Evolutionary conservation across 345 rosid genomes (phyloP).

Genomic region (Eutrema japonicum): DNA sequence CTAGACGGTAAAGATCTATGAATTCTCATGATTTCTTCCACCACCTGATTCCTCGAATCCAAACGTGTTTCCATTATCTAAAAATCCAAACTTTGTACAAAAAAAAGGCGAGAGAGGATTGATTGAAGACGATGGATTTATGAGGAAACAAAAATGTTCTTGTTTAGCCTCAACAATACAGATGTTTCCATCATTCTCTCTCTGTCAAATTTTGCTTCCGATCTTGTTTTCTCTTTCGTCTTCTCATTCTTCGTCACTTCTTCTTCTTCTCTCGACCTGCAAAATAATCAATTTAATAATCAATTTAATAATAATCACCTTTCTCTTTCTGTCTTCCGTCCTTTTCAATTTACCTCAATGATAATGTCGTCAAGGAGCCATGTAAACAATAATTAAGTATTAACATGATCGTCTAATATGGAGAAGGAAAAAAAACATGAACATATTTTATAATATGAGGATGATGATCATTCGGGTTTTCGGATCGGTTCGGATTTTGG

Average conservation of each 20-base stretch:
- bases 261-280: constrained; percentile 15
- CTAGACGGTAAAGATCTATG: constrained; percentile 81
- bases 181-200: constrained; percentile 26
- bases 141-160: constrained; percentile 1
- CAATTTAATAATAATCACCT: background rate
- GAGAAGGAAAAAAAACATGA: background rate
- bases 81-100: background rate
- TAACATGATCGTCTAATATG: constrained; percentile 2
- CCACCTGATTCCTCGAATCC: constrained; percentile 59
- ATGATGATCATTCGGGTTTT: no score
- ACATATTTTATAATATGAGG: background rate
- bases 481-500: no score
- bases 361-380: background rate
- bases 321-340: background rate
- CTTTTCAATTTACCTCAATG: background rate
- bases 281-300: constrained; percentile 17
- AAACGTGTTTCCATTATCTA: constrained; percentile 48
- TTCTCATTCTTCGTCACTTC: constrained; percentile 39
- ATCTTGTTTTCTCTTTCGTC: constrained; percentile 32
- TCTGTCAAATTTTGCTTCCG: constrained; percentile 4
- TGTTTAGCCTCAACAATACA: background rate
- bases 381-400: constrained; percentile 3
- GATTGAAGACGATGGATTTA: background rate
- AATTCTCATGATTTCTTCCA: constrained; percentile 82
- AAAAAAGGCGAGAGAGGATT: background rate